Conservation (phyloP, 257 asterid genomes). For the Rhazya stricta region DNA sequence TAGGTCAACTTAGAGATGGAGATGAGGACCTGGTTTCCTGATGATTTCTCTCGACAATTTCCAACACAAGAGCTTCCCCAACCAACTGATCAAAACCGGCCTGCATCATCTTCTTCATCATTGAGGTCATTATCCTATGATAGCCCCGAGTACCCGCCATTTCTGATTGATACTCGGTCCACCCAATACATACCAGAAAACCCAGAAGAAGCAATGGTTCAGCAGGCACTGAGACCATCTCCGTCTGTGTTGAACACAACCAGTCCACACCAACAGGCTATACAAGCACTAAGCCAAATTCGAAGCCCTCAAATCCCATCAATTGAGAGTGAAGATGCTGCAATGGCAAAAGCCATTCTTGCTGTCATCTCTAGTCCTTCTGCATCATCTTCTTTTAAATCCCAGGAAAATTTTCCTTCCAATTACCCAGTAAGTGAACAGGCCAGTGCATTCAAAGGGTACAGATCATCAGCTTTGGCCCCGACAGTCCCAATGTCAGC, state of each 20-base stretch:
- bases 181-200: slow-evolving; percentile 25
- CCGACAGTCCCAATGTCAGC: slow-evolving; percentile 1
- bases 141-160: slow-evolving; percentile 49
- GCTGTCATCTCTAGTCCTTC: slow-evolving; percentile 45
- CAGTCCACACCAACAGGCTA: slow-evolving; percentile 20
- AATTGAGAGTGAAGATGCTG: slow-evolving; percentile 46
- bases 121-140: slow-evolving; percentile 58
- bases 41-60: slow-evolving; percentile 28
- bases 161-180: slow-evolving; percentile 33
- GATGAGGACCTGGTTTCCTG: slow-evolving; percentile 41
- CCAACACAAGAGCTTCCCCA: slow-evolving; percentile 7
- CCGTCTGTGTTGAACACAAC: not conserved
- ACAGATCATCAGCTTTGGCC: slow-evolving; percentile 17
- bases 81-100: slow-evolving; percentile 28
- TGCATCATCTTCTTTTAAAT: slow-evolving; percentile 20
- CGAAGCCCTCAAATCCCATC: slow-evolving; percentile 35
- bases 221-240: slow-evolving; percentile 11
- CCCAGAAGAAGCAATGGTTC: slow-evolving; percentile 8
- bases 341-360: slow-evolving; percentile 53
- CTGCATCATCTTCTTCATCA: slow-evolving; percentile 71
- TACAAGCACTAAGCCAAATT: slow-evolving; percentile 24
- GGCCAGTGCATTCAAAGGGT: slow-evolving; percentile 48
- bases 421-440: slow-evolving; percentile 3
- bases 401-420: slow-evolving; percentile 15
- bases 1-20: slow-evolving; percentile 56